Conservation (phyloP, 768 basidiomycete genomes). For the Auricularia auricula-judae region DNA sequence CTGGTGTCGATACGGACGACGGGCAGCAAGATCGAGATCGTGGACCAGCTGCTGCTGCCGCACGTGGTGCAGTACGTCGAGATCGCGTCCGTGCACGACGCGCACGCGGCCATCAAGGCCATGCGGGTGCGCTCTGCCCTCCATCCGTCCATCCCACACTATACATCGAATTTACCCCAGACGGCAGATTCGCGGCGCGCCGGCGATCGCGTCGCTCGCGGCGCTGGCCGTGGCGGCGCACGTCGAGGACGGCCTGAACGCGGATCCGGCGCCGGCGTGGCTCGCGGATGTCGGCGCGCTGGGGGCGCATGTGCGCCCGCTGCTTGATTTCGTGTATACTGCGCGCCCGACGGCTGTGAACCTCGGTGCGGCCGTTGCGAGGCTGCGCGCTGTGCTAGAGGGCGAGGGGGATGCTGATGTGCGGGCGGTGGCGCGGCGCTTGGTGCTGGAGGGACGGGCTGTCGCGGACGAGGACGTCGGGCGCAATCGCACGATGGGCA, state of each 20-base stretch:
- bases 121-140: slow-evolving; percentile 65
- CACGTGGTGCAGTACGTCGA: slow-evolving; percentile 54
- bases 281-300: slow-evolving; percentile 43
- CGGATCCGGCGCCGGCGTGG: slow-evolving; percentile 39
- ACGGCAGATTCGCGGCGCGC: slow-evolving; percentile 73
- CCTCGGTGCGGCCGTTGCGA: slow-evolving; percentile 72
- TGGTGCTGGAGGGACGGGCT: slow-evolving; percentile 59
- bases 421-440: slow-evolving; percentile 33
- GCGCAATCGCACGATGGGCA: slow-evolving; percentile 77
- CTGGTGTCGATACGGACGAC: slow-evolving; percentile 32
- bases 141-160: no score
- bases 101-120: slow-evolving; percentile 87
- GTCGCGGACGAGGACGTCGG: slow-evolving; percentile 85
- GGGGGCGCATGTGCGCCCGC: slow-evolving; percentile 39
- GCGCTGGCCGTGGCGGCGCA: slow-evolving; percentile 64
- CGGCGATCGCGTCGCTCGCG: slow-evolving; percentile 89
- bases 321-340: slow-evolving; percentile 64
- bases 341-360: slow-evolving; percentile 97
- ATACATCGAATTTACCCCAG: neutral
- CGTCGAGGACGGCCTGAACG: slow-evolving; percentile 41
- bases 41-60: slow-evolving; percentile 83
- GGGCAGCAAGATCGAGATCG: slow-evolving; percentile 60
- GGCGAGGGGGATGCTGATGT: slow-evolving; percentile 26
- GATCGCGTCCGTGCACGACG: slow-evolving; percentile 67
- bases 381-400: slow-evolving; percentile 46